Evolutionary conservation across 192 early-diverging fungal genomes (phyloP), one percentile per base, ranked within the genome.

Genomic region (Coemansia erecta): DNA sequence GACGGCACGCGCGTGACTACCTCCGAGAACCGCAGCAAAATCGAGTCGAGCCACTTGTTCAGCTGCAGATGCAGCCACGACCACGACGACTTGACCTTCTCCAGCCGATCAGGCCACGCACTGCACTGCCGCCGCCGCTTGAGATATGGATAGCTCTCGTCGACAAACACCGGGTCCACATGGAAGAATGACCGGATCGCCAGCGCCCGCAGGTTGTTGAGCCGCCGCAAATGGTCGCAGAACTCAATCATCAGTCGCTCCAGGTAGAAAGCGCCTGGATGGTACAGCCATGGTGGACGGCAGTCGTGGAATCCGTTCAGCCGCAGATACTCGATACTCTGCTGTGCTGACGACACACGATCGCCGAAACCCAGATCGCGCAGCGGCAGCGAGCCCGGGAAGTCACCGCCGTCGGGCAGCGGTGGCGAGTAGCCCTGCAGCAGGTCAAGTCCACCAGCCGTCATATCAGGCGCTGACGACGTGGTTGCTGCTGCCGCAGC

Each of bases 221-320:
- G 63, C 11, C 76, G 58, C 26, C 76, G 56, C 60, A 79, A 44
- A 45, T 79, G 76, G 42, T 73, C 76, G 59, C 76, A 79, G 53
- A 72, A 79, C 66, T 79, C 76, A 47, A 79, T 63, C 76, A 79
- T 79, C 48, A 79, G 56, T 18, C 76, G 76, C 70, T 79, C 76
- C 23, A 72, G 53, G 42, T 79, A 79, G 26, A 79, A 79, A 8
- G 70, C 70, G 3, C 76, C 70, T 7, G 70, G 60, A 9, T 61
- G 76, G 49, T 70, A 79, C 51, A 57, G 56, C 76, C 76, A 79
- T 19, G 76, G 76, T 28, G 76, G 76, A 1, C 63, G 76, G 49
- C 76, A 79, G 60, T 73, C 70, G 63, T 79, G 76, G 55, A 65
- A 58, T 2, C 59, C 73, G 60, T 76, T 76, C 41, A 69, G 59